These are phyloP conservation scores for Akanthomyces muscarius DNA, from an alignment of 2,329 filamentous ascomycete species.

Conservation along the genomic window DNA sequence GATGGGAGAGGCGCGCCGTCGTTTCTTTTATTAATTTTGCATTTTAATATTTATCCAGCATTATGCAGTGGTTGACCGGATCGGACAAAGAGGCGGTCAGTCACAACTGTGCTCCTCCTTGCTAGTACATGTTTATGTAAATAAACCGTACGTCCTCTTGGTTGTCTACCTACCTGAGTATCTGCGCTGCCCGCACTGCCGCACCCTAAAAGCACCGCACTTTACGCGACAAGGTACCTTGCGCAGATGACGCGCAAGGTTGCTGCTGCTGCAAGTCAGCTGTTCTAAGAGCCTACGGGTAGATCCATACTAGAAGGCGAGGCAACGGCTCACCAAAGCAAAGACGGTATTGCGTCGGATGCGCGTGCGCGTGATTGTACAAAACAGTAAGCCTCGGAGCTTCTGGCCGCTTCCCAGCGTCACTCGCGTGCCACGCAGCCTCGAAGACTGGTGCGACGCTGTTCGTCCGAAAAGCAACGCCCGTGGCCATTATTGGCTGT, in stretches of 20 bases:
- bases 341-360: not conserved
- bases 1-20: conserved; percentile 2
- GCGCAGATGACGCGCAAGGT: conserved; percentile 9
- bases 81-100: conserved; percentile 11
- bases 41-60: not conserved
- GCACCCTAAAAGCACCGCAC: not conserved
- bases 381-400: conserved; percentile 3
- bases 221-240: conserved; percentile 6
- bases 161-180: not conserved
- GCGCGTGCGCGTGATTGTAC: conserved; percentile 10
- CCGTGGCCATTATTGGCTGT: not conserved
- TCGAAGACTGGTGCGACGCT: not conserved
- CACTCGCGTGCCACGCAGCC: conserved; percentile 7
- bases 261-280: conserved; percentile 11
- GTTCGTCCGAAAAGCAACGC: not conserved
- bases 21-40: not conserved
- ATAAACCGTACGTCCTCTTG: not conserved
- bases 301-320: not conserved
- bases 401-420: not conserved
- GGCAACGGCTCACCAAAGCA: conserved; percentile 6
- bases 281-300: not conserved
- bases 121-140: not conserved
- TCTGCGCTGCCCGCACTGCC: not conserved
- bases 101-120: too few species aligned
- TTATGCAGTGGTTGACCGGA: not conserved